Base-by-base conservation (phyloP, 768 basidiomycete genomes). In the Boletus huronensis region DNA sequence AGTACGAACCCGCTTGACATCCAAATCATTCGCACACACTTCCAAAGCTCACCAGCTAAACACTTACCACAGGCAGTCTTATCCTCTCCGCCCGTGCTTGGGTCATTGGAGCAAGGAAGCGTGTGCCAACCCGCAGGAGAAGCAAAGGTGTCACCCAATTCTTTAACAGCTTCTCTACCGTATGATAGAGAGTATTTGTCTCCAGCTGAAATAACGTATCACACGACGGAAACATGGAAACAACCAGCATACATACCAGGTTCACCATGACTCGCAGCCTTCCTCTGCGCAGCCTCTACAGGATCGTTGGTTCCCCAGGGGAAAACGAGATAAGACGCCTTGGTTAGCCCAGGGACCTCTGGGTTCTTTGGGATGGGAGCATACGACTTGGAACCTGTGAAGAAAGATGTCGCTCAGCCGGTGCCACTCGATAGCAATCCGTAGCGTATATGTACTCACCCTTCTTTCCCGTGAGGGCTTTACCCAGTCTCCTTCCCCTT, bases 91-190 rank as follows among this genome's bases (percentile, higher is more conserved):
- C 54, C 48, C 29, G 23, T 10, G 16, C 72, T 69, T 0, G 93
- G 91, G 63, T 94, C 90, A 58, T 84, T 80, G 8, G 72, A 62
- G 58, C 77, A 77, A 14, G 94, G 94, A 46, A 98, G 76, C 0
- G 86, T 68, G 66, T 99, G 96, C 96, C 96, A 99, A 5, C 96
- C 96, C 42, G 80, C 77, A 14, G 96, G 96, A 45, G 88, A 90
- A 6, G 95, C 93, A 8, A 86, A 70, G 0, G 67, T 65, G 68
- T 99, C 96, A 58, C 81, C 83, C 62, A 83, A 85, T 75, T 89
- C 85, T 64, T 81, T 80, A 56, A 77, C 73, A 5, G 81, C 29
- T 14, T 52, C 54, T 43, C 69, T 66, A 28, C 70, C 70, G 25
- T 61, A 71, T 0, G 57, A 14, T 3, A 68, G 34, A 3, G 70